These are phyloP conservation scores for Marasmius oreades DNA, from an alignment of 1,284 basidiomycete species.

Conservation along the genomic window DNA sequence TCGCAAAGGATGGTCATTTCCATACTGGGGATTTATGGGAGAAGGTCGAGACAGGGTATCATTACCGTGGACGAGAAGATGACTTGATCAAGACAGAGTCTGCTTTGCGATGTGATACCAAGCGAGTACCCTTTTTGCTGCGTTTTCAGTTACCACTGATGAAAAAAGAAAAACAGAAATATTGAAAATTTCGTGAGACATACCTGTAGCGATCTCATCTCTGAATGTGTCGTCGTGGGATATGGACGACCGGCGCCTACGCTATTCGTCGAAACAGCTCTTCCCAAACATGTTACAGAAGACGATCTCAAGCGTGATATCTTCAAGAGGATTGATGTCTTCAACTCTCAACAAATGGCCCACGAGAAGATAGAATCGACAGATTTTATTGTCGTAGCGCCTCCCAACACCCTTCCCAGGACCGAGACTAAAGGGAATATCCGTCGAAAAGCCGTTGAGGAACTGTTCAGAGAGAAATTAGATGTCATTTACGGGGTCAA, in stretches of 20 bases:
- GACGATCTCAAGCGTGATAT: background rate
- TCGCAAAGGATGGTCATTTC: constrained; percentile 45
- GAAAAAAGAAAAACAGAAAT: background rate
- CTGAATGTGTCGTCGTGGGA: constrained; percentile 4
- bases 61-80: constrained; percentile 51
- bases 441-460: constrained; percentile 4
- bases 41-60: constrained; percentile 43
- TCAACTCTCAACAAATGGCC: no score
- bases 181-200: constrained; percentile 3
- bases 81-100: constrained; percentile 58
- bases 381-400: constrained; percentile 3
- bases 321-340: background rate
- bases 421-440: no score
- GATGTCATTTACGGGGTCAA: background rate
- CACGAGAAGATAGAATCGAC: background rate
- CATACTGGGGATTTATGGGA: constrained; percentile 29
- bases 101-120: no score
- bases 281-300: background rate
- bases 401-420: background rate
- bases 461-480: background rate
- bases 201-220: constrained; percentile 3
- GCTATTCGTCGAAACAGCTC: background rate
- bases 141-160: constrained; percentile 29
- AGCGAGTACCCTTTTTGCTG: constrained; percentile 50
- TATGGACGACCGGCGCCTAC: background rate